phyloP scores from a whole-genome alignment of 2,329 filamentous ascomycete species.

The Aspergillus tubingensis region DNA sequence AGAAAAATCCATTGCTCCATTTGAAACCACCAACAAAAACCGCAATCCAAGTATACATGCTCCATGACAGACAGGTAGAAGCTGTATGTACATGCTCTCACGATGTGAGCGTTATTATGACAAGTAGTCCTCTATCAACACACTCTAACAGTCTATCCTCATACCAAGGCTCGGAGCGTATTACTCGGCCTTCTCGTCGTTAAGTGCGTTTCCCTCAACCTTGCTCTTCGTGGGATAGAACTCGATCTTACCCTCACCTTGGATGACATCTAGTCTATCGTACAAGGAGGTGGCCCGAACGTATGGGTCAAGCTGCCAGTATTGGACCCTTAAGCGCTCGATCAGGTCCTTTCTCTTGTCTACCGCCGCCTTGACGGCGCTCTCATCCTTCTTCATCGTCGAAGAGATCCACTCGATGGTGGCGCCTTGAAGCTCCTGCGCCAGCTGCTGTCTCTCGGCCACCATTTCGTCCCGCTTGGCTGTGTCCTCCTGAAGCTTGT shows the following conservation, averaged over 20 bases:
- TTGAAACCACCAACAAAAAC: neutral
- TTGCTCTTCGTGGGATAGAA: constrained; percentile 61
- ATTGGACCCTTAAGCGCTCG: constrained; percentile 67
- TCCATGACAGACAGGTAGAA: neutral
- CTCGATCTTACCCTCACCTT: constrained; percentile 65
- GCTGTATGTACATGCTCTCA: neutral
- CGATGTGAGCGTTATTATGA: neutral
- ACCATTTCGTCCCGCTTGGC: constrained; percentile 65
- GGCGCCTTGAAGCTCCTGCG: constrained; percentile 70
- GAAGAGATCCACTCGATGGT: constrained; percentile 74
- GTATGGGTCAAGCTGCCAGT: constrained; percentile 90
- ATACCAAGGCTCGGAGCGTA: neutral
- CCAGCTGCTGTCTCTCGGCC: constrained; percentile 64
- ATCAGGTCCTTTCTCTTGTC: constrained; percentile 64
- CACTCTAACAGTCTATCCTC: neutral
- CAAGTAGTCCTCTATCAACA: neutral
- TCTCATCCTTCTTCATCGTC: constrained; percentile 46
- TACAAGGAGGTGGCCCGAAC: constrained; percentile 80
- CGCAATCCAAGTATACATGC: neutral
- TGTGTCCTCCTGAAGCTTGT: constrained; percentile 70
- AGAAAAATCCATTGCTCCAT: neutral
- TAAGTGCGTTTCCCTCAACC: constrained; percentile 16
- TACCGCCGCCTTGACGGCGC: constrained; percentile 54
- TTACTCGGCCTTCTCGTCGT: constrained; percentile 1
- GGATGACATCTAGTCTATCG: constrained; percentile 75